A percentile compares a stretch with the other conserved stretches of the same genome.
phyloP scores from a whole-genome alignment of 2,329 filamentous ascomycete genomes.

The Colletotrichum costaricense region DNA sequence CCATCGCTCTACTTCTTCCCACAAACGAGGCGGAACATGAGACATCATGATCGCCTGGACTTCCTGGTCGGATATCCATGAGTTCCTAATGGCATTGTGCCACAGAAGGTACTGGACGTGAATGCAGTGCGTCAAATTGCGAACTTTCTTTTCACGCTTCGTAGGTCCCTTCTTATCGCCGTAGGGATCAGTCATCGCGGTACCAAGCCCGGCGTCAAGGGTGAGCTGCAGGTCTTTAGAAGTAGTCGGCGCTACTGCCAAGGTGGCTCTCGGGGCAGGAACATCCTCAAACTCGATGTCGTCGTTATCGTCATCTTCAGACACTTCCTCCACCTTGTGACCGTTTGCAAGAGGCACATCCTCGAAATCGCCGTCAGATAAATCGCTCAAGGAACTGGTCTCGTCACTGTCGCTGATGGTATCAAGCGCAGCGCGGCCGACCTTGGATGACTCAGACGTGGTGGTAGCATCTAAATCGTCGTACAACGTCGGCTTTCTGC shows the following conservation, averaged over 20 bases:
- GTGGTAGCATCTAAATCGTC: conserved; percentile 68
- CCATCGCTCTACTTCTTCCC: conserved; percentile 80
- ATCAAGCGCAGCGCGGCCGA: conserved; percentile 54
- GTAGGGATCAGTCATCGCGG: conserved; percentile 70
- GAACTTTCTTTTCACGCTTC: conserved; percentile 84
- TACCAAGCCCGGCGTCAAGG: conserved; percentile 67
- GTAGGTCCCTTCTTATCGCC: conserved; percentile 84
- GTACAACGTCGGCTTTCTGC: conserved; percentile 68
- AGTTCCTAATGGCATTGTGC: conserved; percentile 88
- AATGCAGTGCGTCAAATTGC: conserved; percentile 84
- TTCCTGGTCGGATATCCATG: conserved; percentile 82
- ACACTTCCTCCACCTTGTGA: conserved; percentile 48
- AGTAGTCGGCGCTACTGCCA: conserved; percentile 58
- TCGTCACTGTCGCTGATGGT: conserved; percentile 58
- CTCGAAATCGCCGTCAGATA: conserved; percentile 69
- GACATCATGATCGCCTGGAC: conserved; percentile 81
- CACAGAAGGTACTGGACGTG: conserved; percentile 90
- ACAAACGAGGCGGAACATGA: conserved; percentile 76
- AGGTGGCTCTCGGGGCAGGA: conserved; percentile 48
- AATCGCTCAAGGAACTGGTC: conserved; percentile 62
- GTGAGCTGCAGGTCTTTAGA: conserved; percentile 81
- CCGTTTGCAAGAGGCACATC: conserved; percentile 55
- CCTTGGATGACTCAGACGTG: conserved; percentile 56
- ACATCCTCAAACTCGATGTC: conserved; percentile 74
- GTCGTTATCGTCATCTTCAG: conserved; percentile 66